Evolutionary conservation across 1,284 basidiomycete species (phyloP).

Genomic region (Microbotryum saponariae): DNA sequence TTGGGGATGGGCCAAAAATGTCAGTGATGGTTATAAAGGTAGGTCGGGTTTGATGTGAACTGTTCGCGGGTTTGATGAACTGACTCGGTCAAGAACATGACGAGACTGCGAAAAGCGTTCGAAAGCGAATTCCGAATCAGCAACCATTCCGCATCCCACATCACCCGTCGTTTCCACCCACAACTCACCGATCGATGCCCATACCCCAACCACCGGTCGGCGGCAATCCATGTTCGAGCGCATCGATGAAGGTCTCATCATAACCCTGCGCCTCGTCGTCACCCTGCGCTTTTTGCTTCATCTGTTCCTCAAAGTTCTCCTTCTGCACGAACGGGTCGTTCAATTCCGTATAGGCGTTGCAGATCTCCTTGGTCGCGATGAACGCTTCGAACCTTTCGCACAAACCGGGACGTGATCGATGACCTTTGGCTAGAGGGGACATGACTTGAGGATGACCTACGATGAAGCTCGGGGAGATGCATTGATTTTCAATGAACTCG

Average conservation of each 20-base stretch:
- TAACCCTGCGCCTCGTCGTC: conserved; percentile 97
- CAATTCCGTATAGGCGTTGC: conserved; percentile 96
- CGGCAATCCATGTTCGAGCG: conserved; percentile 92
- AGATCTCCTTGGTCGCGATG: conserved; percentile 96
- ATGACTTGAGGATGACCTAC: conserved; percentile 99
- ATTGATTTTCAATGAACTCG: conserved; percentile 94
- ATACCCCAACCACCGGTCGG: conserved; percentile 96
- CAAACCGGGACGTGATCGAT: conserved; percentile 82
- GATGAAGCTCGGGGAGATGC: conserved; percentile 94
- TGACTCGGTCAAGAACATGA: conserved; percentile 86
- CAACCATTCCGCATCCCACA: no score
- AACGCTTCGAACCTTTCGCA: conserved; percentile 99
- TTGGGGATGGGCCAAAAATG: no score
- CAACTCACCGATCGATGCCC: conserved; percentile 63
- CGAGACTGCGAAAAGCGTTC: conserved; percentile 48
- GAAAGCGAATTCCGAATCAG: no score
- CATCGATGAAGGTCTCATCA: conserved; percentile 80
- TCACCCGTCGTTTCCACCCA: no score
- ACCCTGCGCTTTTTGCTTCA: conserved; percentile 87
- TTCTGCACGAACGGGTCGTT: conserved; percentile 97
- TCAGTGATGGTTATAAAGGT: background rate
- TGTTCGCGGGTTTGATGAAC: background rate
- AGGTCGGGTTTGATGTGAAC: background rate
- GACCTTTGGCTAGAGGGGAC: conserved; percentile 96
- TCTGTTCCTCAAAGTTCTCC: conserved; percentile 86